phyloP scores from a whole-genome alignment of 306 rosid species.

The Sophora flavescens region DNA sequence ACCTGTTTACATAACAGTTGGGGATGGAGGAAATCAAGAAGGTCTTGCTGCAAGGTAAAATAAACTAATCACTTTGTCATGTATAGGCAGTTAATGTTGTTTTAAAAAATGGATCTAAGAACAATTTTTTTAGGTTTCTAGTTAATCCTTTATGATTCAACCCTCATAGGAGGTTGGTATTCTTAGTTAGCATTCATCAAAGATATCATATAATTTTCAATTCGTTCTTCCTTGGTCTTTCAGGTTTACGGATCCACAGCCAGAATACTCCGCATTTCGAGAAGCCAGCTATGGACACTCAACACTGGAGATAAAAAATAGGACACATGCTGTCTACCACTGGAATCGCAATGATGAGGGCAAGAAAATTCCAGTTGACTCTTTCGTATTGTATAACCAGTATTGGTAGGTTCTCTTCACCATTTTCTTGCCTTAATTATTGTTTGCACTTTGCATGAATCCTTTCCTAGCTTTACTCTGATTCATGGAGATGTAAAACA shows the following conservation, averaged over 20 bases:
- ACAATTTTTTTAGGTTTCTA: slow-evolving; percentile 8
- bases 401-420: slow-evolving; percentile 72
- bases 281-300: slow-evolving; percentile 99
- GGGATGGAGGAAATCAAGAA: slow-evolving; percentile 99
- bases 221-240: slow-evolving; percentile 35
- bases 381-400: slow-evolving; percentile 81
- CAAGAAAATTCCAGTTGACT: slow-evolving; percentile 73
- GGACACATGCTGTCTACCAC: slow-evolving; percentile 92
- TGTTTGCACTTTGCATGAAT: slow-evolving; percentile 27
- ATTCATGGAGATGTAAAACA: slow-evolving; percentile 6
- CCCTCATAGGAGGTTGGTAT: not conserved
- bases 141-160: slow-evolving; percentile 15
- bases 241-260: slow-evolving; percentile 91
- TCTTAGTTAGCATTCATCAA: slow-evolving; percentile 10
- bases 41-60: slow-evolving; percentile 91
- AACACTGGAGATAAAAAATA: slow-evolving; percentile 79
- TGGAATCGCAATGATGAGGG: slow-evolving; percentile 99
- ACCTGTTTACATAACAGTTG: slow-evolving; percentile 93
- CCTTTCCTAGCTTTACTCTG: not conserved
- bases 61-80: slow-evolving; percentile 2
- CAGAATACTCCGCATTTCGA: slow-evolving; percentile 91
- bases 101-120: slow-evolving; percentile 7
- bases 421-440: slow-evolving; percentile 32
- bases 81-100: not conserved
- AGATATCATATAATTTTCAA: slow-evolving; percentile 15